Evolutionary conservation across 495 filamentous ascomycete species (phyloP), one percentile per base, ranked within the genome.

Genomic region (Cryomyces antarcticus): DNA sequence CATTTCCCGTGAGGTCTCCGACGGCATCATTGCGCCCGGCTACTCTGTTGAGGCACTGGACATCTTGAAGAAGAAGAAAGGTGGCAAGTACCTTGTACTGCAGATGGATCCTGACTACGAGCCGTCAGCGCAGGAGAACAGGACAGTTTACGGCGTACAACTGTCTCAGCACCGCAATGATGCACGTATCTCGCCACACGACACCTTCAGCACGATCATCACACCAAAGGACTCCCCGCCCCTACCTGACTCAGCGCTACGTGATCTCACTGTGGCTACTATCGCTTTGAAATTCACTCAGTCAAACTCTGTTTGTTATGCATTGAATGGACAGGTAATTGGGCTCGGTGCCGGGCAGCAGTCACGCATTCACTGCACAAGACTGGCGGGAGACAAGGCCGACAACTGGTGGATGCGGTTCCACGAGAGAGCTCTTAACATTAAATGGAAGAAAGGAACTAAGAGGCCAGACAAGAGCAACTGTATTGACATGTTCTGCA

Each of bases 371-470:
- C 92, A 96, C 70, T 96, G 92, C 70, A 97, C 89, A 28, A 78
- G 89, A 48, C 72, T 97, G 36, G 89, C 89, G n/a, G 89, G 92
- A 49, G 89, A 94, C 66, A 97, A 97, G 69, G 83, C 86, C 39
- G 89, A 97, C 62, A 93, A 88, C 69, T 97, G 89, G 89, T 97
- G 89, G 89, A 77, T 96, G 65, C 78, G 89, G 52, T 95, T 94
- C 72, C 80, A 93, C 66, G 78, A 83, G 41, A 80, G 82, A 31
- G 76, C 86, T 5, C 68, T 94, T 30, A 68, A 69, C 55, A 75
- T 96, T 60, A 84, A 88, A 66, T 97, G 82, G 80, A 95, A 93
- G 73, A 84, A 88, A 61, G 88, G 89, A 42, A 81, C 80, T 52
- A 96, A 95, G 73, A 75, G 92, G 36, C 72, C 89, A 33, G 88